Evolutionary conservation across 208 protist species (phyloP), one percentile per base, ranked within the genome.

Genomic region (Crithidia thermophila): DNA sequence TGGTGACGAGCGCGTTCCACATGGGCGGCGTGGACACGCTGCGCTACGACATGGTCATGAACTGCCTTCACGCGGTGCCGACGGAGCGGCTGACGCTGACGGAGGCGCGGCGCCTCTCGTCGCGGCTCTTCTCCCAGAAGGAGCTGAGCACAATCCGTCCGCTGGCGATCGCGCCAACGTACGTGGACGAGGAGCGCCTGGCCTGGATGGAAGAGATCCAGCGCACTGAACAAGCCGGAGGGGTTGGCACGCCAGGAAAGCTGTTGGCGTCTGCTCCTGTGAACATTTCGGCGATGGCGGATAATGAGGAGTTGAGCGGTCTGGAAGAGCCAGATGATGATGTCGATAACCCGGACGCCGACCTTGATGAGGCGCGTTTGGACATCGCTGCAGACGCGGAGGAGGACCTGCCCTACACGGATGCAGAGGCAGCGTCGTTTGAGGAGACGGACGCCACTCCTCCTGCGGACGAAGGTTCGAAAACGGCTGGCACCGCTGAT

Each of bases 11-110:
- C 61, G 91, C 91, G 2, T 94, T 85, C 53, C 70, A 80, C 37
- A 91, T 94, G 86, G 91, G 91, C 21, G 91, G 91, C 23, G 78
- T 94, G 21, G 91, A 96, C 72, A 85, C 91, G 13, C 72, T 96
- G 47, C 88, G 91, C 13, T 96, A 88, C 65, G 91, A 96, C 60
- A 96, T 96, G 87, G 82, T 87, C n/a, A 91, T 93, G 83, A 94
- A 94, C 77, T 80, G 68, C 34, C 42, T 96, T 36, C 91, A 96
- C 65, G 75, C 84, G 6, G 40, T 96, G 37, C 87, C 88, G 7
- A 93, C 85, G 18, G 87, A 93, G 67, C 81, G 86, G 33, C 82
- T 96, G 28, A 96, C 86, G 7, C 60, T 90, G 37, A 88, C 87
- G 8, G 87, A 96, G 68, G 85, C 91, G 46, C 77, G 81, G 33